Evolutionary conservation across 2,329 filamentous ascomycete genomes (phyloP), one percentile per base, ranked within the genome.

Genomic region (Penicillium expansum): DNA sequence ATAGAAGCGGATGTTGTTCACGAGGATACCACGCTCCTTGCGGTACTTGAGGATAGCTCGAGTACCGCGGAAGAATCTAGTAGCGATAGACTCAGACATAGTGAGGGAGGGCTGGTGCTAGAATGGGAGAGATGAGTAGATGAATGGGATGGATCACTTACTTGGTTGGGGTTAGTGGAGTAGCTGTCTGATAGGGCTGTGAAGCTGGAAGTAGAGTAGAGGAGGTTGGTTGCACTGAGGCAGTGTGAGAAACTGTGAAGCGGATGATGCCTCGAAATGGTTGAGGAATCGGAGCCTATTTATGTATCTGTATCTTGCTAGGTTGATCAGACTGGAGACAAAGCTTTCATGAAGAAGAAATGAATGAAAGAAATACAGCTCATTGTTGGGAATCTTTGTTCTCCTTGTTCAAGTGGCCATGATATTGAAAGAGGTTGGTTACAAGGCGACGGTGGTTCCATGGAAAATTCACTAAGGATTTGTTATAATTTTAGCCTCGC

Each of bases 11-110:
- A 55, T 33, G 16, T 43, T 32, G 6, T 20, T 5, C 4, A 43
- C 10, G 2, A 55, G 52, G 22, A 43, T 27, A 33, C 29, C 45
- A 1, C 45, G 45, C 37, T 43, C 52, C 10, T 24, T 39, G 5
- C 30, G 38, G n/a, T 50, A 55, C n/a, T 16, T 35, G 8, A 50
- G 14, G n/a, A 55, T 55, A 4, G 52, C 52, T 5, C 45, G 44
- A 42, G 37, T 37, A 39, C 45, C 45, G n/a, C 16, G 35, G 22
- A 55, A 35, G 14, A 43, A 9, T 2, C 14, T 20, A 6, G 6
- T 20, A 8, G 16, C 13, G 20, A 24, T 18, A 29, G 35, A 27
- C 1, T 27, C 41, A 29, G 37, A 5, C 48, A 51, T 51, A 0
- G 18, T 44, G 43, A 11, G 35, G 35, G 35, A n/a, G 9, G 9